Evolutionary conservation across 192 early-diverging fungal species (phyloP), one percentile per base, ranked within the genome.

Genomic region (Gaertneriomyces sp.): DNA sequence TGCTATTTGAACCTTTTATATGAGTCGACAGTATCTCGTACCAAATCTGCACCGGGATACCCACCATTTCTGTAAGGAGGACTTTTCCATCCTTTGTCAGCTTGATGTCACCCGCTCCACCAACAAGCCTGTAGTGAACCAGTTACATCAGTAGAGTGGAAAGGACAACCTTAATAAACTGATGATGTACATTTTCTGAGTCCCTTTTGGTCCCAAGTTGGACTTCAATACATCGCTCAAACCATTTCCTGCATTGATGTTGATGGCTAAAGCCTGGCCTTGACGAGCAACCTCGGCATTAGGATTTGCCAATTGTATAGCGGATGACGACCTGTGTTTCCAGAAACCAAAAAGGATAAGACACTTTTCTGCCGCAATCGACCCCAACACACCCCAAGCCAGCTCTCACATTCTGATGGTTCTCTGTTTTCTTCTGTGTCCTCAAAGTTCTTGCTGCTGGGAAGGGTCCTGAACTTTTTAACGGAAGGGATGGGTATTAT

Each of bases 51-150:
- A 57, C 33, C 17, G 11, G 14, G 55, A 20, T 14, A 44, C 64
- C 65, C 82, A 95, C 93, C 97, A 99, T 99, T 80, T 99, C 95
- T 66, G 80, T 93, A 64, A 99, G 81, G 33, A 99, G 89, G 45
- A 99, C 97, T 72, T 99, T 99, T 59, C 97, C 97, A 74, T 99
- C 97, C 82, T 99, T 99, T 44, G 97, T 99, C 58, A 98, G 79
- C 74, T 96, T 99, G 73, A 96, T 90, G 64, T 87, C 87, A 64
- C 96, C 96, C 45, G 94, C 87, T 42, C 97, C 97, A 68, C 94
- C 92, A 14, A 99, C 97, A 53, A 99, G 84, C 89, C 90, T 91
- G 61, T 50, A 49, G 16, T 7, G 25, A 51, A 64, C 19, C 39
- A 10, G 33, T 4, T 44, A 33, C 17, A 41, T 43, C 19, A 5